Conservation (phyloP, 2,329 filamentous ascomycete species). For the Beauveria scarabaeidicola region DNA sequence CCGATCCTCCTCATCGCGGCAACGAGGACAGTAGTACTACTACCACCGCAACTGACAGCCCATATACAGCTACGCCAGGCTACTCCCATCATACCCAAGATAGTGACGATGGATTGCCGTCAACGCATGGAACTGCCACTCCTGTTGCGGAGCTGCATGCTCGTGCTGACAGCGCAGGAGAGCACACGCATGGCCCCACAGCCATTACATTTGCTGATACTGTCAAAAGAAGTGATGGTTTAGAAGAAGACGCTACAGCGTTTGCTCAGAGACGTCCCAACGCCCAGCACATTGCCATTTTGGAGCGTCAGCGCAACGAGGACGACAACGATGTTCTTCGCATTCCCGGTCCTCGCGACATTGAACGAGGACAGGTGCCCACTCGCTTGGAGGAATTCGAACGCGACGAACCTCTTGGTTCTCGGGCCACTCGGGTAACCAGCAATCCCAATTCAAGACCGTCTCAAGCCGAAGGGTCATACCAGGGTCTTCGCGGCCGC, state of each 20-base stretch:
- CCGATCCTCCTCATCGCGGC: conserved; percentile 22
- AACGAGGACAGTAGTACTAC: conserved; percentile 22
- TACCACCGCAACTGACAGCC: not conserved
- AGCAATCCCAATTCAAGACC: not conserved
- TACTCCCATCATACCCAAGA: not conserved
- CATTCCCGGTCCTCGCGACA: conserved; percentile 87
- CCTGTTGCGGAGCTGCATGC: not conserved
- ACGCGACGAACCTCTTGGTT: conserved; percentile 19
- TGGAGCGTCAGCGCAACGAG: conserved; percentile 74
- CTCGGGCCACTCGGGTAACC: not conserved
- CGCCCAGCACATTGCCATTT: conserved; percentile 79
- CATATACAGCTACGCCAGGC: not conserved
- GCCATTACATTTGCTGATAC: conserved; percentile 61
- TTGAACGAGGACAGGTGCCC: conserved; percentile 71
- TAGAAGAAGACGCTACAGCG: conserved; percentile 39
- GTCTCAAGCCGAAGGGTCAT: not conserved
- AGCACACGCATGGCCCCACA: conserved; percentile 16
- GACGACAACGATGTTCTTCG: conserved; percentile 63
- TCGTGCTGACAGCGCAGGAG: not conserved
- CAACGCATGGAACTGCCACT: conserved; percentile 1
- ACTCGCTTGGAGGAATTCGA: conserved; percentile 37
- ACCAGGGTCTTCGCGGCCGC: conserved; percentile 24
- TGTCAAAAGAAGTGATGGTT: conserved; percentile 50
- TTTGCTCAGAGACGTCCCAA: conserved; percentile 45
- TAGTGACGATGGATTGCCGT: conserved; percentile 4